Evolutionary conservation across 2,329 filamentous ascomycete genomes (phyloP).

Genomic region (Cyclaneusma minus): DNA sequence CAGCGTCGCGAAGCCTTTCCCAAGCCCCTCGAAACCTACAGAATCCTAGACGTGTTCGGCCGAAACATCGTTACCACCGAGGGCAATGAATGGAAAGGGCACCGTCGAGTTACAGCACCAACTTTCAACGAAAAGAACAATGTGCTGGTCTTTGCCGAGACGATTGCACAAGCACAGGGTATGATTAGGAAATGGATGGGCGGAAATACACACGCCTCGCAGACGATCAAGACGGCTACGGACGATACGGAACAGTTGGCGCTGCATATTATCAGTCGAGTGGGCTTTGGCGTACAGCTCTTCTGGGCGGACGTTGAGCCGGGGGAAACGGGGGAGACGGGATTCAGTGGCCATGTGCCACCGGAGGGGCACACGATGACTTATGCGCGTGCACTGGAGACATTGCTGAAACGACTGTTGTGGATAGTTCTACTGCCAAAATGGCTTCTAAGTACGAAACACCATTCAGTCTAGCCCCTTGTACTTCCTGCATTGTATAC

Average conservation of each 20-base stretch:
- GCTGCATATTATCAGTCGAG: constrained; percentile 45
- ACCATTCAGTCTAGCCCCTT: not conserved
- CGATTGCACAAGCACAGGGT: constrained; percentile 44
- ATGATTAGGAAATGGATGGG: constrained; percentile 44
- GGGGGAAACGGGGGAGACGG: constrained; percentile 29
- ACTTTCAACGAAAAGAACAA: constrained; percentile 69
- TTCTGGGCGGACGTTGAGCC: constrained; percentile 46
- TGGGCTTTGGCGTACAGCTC: constrained; percentile 52
- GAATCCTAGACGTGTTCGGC: constrained; percentile 48
- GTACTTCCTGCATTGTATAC: not conserved
- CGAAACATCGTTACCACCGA: constrained; percentile 58
- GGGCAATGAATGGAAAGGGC: constrained; percentile 52
- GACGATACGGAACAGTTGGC: constrained; percentile 50
- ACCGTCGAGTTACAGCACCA: constrained; percentile 56
- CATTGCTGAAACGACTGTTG: constrained; percentile 35
- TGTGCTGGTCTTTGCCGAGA: constrained; percentile 46
- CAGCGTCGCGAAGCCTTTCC: constrained; percentile 54
- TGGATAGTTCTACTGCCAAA: constrained; percentile 33
- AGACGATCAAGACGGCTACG: constrained; percentile 39
- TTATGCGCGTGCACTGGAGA: constrained; percentile 36
- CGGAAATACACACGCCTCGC: constrained; percentile 22
- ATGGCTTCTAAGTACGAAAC: constrained; percentile 29
- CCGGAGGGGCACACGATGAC: constrained; percentile 31
- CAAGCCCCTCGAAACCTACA: constrained; percentile 46
- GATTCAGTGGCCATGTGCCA: constrained; percentile 17